A percentile compares a stretch with the other conserved stretches of the same genome.
Conservation (phyloP, 2,329 filamentous ascomycete species). For the Blumeria graminis region DNA sequence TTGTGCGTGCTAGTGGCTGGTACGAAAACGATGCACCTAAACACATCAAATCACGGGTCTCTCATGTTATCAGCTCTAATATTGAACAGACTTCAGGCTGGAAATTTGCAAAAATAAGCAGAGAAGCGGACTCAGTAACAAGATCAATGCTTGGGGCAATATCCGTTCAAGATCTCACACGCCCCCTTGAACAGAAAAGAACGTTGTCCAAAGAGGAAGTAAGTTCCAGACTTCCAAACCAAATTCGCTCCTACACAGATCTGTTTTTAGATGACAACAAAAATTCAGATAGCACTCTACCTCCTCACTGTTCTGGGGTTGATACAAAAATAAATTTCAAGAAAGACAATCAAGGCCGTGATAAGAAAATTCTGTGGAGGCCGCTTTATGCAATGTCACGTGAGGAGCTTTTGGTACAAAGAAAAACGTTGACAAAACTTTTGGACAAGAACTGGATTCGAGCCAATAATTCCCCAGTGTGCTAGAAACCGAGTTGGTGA, state of each 20-base stretch:
- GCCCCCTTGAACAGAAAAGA: background rate
- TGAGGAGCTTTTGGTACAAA: background rate
- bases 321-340: background rate
- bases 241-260: background rate
- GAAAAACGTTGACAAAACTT: background rate
- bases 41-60: background rate
- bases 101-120: background rate
- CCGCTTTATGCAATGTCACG: background rate
- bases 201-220: background rate
- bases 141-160: background rate
- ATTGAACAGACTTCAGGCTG: background rate
- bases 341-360: background rate
- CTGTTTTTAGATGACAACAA: background rate
- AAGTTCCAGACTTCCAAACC: background rate
- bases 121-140: background rate
- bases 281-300: background rate
- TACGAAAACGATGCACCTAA: background rate
- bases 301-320: background rate
- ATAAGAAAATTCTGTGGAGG: background rate
- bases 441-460: slow-evolving; percentile 1
- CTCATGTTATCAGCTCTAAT: background rate
- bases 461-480: background rate
- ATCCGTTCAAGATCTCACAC: background rate
- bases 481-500: no score
- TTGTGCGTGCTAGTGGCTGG: background rate